phyloP scores from a whole-genome alignment of 2,329 filamentous ascomycete species.

The Xylariaceae sp. region DNA sequence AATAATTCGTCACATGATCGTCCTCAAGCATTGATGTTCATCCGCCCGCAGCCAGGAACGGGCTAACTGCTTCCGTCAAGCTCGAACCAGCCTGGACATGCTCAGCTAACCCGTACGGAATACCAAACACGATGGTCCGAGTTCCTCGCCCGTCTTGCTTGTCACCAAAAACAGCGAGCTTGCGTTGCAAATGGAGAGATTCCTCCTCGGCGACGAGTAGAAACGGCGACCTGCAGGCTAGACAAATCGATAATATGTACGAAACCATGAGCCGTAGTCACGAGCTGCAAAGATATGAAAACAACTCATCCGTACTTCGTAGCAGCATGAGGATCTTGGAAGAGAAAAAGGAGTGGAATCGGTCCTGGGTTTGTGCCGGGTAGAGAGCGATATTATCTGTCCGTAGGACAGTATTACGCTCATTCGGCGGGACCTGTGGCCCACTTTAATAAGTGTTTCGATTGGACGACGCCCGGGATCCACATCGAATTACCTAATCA shows the following conservation, averaged over 20 bases:
- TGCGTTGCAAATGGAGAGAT: not conserved
- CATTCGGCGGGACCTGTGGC: too few relatives aligned
- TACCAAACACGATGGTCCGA: not conserved
- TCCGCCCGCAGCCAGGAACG: conserved; percentile 1
- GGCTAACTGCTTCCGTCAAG: conserved; percentile 3
- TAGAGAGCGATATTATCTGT: too few relatives aligned
- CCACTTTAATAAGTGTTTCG: too few relatives aligned
- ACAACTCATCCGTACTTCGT: not conserved
- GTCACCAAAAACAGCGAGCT: not conserved
- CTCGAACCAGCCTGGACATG: conserved; percentile 1
- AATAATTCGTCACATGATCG: conserved; percentile 14
- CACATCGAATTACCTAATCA: too few relatives aligned
- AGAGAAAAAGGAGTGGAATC: not conserved
- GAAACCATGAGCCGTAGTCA: too few relatives aligned
- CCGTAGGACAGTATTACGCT: too few relatives aligned
- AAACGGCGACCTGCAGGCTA: not conserved
- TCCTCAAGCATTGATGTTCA: not conserved
- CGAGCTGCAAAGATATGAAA: too few relatives aligned
- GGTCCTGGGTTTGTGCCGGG: too few relatives aligned
- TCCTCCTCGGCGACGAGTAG: not conserved
- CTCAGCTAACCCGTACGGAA: not conserved
- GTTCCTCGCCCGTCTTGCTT: not conserved
- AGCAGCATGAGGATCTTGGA: not conserved
- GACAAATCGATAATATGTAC: too few relatives aligned
- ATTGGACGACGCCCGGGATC: too few relatives aligned